Conservation (phyloP, 1,284 basidiomycete species). For the Cystobasidiaceae sp. region DNA sequence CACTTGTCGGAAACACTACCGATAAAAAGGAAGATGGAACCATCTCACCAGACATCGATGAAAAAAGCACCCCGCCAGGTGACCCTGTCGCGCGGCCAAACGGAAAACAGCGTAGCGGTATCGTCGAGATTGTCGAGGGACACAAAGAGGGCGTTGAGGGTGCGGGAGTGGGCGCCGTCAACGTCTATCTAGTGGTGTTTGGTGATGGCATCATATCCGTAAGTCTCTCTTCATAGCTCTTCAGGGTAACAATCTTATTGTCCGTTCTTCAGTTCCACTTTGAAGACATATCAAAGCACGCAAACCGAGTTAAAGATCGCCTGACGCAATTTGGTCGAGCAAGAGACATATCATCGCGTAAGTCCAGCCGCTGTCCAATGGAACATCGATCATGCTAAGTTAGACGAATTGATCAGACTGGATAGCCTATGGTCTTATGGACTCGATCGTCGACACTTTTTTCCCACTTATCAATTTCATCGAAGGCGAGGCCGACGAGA, state of each 20-base stretch:
- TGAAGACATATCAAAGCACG: slow-evolving; percentile 83
- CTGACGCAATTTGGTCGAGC: slow-evolving; percentile 55
- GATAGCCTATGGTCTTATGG: slow-evolving; percentile 89
- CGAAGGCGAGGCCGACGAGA: slow-evolving; percentile 71
- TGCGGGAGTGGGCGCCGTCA: slow-evolving; percentile 67
- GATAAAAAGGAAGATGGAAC: background rate
- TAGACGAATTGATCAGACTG: slow-evolving; percentile 59
- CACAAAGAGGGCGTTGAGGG: slow-evolving; percentile 57
- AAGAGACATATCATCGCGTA: slow-evolving; percentile 61
- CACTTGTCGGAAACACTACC: background rate
- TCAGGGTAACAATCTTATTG: background rate
- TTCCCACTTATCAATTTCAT: slow-evolving; percentile 80
- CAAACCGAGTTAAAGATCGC: slow-evolving; percentile 69
- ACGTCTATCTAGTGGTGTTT: slow-evolving; percentile 85
- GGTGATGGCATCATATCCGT: slow-evolving; percentile 83
- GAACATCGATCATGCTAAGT: slow-evolving; percentile 5
- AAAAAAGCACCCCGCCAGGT: background rate
- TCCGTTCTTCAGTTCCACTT: slow-evolving; percentile 71
- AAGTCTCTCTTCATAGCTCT: slow-evolving; percentile 45
- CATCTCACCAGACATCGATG: background rate
- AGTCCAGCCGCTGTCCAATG: slow-evolving; percentile 36
- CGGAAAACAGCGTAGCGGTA: slow-evolving; percentile 40
- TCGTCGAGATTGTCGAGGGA: slow-evolving; percentile 56
- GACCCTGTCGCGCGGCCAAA: background rate
- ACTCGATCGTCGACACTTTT: slow-evolving; percentile 91